Evolutionary conservation across 2,329 filamentous ascomycete genomes (phyloP).

Genomic region (Neofusicoccum sp.): DNA sequence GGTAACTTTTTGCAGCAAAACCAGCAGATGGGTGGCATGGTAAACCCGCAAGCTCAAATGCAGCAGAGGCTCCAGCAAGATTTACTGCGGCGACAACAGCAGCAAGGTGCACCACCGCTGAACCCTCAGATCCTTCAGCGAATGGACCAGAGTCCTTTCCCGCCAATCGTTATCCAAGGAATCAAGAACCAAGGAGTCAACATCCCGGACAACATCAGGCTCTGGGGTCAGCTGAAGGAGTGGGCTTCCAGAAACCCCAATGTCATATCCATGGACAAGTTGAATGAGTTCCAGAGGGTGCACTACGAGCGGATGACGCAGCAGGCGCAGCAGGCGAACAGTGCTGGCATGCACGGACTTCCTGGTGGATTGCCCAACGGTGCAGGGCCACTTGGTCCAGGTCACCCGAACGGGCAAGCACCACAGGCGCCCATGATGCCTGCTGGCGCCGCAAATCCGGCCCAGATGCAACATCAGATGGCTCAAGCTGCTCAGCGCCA

Average conservation of each 20-base stretch:
- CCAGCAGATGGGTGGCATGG: slow-evolving; percentile 2
- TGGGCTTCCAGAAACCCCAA: slow-evolving; percentile 39
- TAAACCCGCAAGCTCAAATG: slow-evolving; percentile 18
- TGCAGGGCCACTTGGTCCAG: slow-evolving; percentile 5
- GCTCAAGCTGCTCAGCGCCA: background rate
- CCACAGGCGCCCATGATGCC: slow-evolving; percentile 43
- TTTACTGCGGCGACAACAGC: slow-evolving; percentile 24
- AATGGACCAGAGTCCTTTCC: slow-evolving; percentile 33
- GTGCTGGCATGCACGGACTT: slow-evolving; percentile 7
- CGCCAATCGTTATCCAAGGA: slow-evolving; percentile 25
- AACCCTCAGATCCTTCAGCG: slow-evolving; percentile 35
- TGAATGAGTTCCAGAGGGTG: slow-evolving; percentile 39
- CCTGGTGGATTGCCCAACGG: slow-evolving; percentile 7
- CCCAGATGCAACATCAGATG: slow-evolving; percentile 17
- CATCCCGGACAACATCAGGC: slow-evolving; percentile 52
- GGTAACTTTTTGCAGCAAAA: slow-evolving; percentile 31
- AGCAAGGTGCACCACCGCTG: slow-evolving; percentile 10
- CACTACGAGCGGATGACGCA: slow-evolving; percentile 44
- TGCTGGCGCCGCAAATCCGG: slow-evolving; percentile 17
- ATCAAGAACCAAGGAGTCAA: slow-evolving; percentile 14
- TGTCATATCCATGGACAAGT: slow-evolving; percentile 32
- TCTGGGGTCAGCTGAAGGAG: slow-evolving; percentile 58
- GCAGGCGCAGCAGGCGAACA: slow-evolving; percentile 27
- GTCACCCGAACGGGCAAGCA: slow-evolving; percentile 29
- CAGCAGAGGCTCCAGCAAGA: slow-evolving; percentile 19